Evolutionary conservation across 495 filamentous ascomycete genomes (phyloP).

Genomic region (Penicillium steckii): DNA sequence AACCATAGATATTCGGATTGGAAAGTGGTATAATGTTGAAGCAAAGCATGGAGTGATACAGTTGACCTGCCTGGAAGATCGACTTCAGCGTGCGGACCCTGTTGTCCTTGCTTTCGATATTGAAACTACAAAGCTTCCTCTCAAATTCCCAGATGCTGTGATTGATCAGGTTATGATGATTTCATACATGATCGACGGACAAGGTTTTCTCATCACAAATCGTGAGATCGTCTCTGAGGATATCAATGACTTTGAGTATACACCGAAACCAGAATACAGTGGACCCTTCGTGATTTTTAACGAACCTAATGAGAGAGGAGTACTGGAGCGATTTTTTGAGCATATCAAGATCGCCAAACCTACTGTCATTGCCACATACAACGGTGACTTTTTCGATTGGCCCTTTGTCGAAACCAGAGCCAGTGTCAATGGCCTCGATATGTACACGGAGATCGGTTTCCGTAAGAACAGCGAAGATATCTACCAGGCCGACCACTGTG

Average conservation of each 20-base stretch:
- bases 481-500: conserved; percentile 91
- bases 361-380: conserved; percentile 97
- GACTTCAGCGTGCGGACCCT: conserved; percentile 84
- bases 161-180: conserved; percentile 99
- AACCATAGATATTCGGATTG: conserved; percentile 79
- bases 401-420: conserved; percentile 94
- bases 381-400: conserved; percentile 99
- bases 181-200: conserved; percentile 99
- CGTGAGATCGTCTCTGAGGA: conserved; percentile 97
- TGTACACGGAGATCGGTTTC: conserved; percentile 98
- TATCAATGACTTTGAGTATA: conserved; percentile 98
- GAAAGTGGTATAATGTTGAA: conserved; percentile 96
- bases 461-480: conserved; percentile 92
- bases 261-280: conserved; percentile 91
- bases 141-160: conserved; percentile 96
- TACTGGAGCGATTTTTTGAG: conserved; percentile 90
- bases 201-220: conserved; percentile 97
- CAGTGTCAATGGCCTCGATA: conserved; percentile 93
- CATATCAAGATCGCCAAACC: conserved; percentile 94
- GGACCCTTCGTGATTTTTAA: conserved; percentile 98
- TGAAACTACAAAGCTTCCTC: conserved; percentile 91
- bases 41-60: conserved; percentile 86
- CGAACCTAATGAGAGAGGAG: conserved; percentile 85
- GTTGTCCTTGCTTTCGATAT: conserved; percentile 98
- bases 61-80: conserved; percentile 82